These are phyloP conservation scores for Saturnispora sanitii DNA, from an alignment of 805 yeast genomes.

Conservation along the genomic window DNA sequence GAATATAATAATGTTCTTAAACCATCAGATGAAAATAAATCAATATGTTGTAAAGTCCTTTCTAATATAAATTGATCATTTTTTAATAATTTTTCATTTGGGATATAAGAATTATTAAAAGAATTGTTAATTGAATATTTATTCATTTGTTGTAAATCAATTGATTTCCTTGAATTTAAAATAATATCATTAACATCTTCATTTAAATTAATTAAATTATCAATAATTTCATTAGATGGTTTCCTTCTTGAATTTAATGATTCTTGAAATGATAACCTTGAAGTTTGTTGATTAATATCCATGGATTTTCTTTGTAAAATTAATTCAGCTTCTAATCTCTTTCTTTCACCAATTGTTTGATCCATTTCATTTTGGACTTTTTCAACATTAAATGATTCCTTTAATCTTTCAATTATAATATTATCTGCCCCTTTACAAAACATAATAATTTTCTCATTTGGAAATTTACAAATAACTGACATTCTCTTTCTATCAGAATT, in stretches of 20 bases:
- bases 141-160: conserved; percentile 49
- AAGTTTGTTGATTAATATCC: conserved; percentile 20
- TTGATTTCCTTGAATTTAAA: conserved; percentile 42
- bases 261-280: conserved; percentile 21
- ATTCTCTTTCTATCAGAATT: conserved; percentile 83
- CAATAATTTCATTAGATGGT: conserved; percentile 13
- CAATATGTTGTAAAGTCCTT: conserved; percentile 80
- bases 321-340: conserved; percentile 66
- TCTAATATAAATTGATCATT: conserved; percentile 76
- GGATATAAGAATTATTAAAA: conserved; percentile 34
- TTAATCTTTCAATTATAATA: conserved; percentile 67
- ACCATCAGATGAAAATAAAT: conserved; percentile 92
- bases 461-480: conserved; percentile 77
- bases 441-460: conserved; percentile 64
- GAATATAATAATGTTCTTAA: conserved; percentile 81
- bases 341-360: conserved; percentile 48
- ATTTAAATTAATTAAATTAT: conserved; percentile 32
- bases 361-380: conserved; percentile 58
- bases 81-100: conserved; percentile 45
- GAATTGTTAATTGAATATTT: conserved; percentile 32
- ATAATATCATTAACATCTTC: conserved; percentile 45
- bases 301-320: conserved; percentile 48
- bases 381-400: conserved; percentile 46
- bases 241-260: conserved; percentile 2
- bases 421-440: conserved; percentile 96